Base-by-base conservation (phyloP, 2,329 filamentous ascomycete species). In the Nannizziopsis barbatae region DNA sequence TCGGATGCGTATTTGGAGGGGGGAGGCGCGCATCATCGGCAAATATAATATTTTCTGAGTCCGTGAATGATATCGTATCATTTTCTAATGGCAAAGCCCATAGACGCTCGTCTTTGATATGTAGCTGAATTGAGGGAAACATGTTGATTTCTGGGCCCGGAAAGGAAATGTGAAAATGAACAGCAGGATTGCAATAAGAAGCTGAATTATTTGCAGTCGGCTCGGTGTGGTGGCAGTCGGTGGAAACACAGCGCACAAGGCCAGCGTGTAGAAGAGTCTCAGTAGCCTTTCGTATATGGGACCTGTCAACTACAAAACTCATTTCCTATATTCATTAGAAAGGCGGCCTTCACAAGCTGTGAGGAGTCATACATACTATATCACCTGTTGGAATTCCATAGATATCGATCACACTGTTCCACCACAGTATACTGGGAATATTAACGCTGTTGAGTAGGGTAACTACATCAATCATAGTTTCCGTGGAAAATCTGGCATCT, bases 331-430 rank as follows among this genome's bases (percentile, higher is more conserved):
- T 17, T 33, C 10, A 43, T 43, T 32, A 43, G 30, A 12, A 43
- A 32, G 14, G 8, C 14, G 22, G 37, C n/a, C 17, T 15, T 40
- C 14, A 3, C 14, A 3, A 40, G 17, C 11, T 17, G 5, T 40
- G 14, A 17, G 17, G 10, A 15, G 33, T 3, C 33, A 38, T 10
- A 15, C 40, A 43, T 33, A 43, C 41, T 31, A 43, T 43, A 43
- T 43, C 41, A 2, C 41, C 41, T 22, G 41, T 43, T 43, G 41
- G 41, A 32, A 43, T 22, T 10, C 41, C 41, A 12, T 43, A 43
- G 2, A 43, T 43, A 30, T 43, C 41, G 12, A 43, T 43, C 10
- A 43, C 2, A 11, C 41, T 43, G 22, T 43, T 43, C 41, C 27
- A 43, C 30, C 41, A 32, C 5, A 43, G 22, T 31, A 44, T 14